Evolutionary conservation across 2,329 filamentous ascomycete genomes (phyloP).

Genomic region (Bisporella sp.): DNA sequence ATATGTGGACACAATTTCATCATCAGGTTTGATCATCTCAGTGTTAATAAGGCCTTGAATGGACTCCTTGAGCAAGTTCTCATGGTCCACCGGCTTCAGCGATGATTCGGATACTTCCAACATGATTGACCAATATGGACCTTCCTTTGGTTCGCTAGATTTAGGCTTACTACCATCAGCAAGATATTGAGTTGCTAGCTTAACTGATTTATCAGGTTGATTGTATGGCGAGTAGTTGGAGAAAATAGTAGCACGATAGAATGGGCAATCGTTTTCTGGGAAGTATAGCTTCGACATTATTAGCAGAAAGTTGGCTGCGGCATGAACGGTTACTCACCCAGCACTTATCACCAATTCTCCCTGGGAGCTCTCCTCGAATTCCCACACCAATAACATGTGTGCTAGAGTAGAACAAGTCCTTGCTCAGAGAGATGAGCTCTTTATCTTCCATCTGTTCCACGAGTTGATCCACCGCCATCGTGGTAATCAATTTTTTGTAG

Average conservation of each 20-base stretch:
- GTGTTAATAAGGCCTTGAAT: constrained; percentile 98
- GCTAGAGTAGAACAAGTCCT: constrained; percentile 91
- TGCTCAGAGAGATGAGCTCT: constrained; percentile 75
- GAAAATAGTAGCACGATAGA: constrained; percentile 99
- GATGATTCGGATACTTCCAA: constrained; percentile 93
- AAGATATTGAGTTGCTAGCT: constrained; percentile 80
- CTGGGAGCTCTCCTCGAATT: constrained; percentile 82
- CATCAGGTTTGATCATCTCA: constrained; percentile 82
- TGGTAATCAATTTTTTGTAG: constrained; percentile 90
- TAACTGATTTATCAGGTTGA: constrained; percentile 75
- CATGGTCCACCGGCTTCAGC: constrained; percentile 87
- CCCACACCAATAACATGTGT: constrained; percentile 97
- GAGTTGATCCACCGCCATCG: constrained; percentile 90
- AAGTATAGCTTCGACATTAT: constrained; percentile 71
- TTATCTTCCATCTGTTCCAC: constrained; percentile 82
- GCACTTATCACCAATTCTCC: constrained; percentile 98
- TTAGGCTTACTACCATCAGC: constrained; percentile 78
- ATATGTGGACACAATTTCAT: constrained; percentile 97
- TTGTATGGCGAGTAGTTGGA: constrained; percentile 99
- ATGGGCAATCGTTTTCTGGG: constrained; percentile 96
- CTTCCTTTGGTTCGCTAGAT: constrained; percentile 67
- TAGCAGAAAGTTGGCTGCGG: constrained; percentile 11
- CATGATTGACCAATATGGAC: constrained; percentile 99
- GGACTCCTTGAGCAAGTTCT: constrained; percentile 78
- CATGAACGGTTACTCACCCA: constrained; percentile 55